A percentile compares a stretch with the other conserved stretches of the same genome.
phyloP scores from a whole-genome alignment of 1,139 yeast species.

The Diutina siamensis region DNA sequence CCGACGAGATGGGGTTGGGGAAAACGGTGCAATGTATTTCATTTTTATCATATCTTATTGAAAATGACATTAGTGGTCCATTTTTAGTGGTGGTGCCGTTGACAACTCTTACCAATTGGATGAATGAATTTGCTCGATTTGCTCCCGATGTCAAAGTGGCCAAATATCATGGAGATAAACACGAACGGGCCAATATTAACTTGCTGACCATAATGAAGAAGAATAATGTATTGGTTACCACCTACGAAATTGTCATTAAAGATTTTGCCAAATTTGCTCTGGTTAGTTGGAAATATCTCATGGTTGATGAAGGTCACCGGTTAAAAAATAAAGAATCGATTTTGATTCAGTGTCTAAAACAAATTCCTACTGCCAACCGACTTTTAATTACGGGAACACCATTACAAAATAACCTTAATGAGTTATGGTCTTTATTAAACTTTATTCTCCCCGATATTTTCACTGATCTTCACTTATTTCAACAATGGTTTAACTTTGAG shows the following conservation, averaged over 20 bases:
- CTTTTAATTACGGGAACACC: constrained; percentile 88
- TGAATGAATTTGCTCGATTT: constrained; percentile 54
- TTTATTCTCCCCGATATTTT: constrained; percentile 88
- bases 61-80: constrained; percentile 74
- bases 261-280: constrained; percentile 46
- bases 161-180: constrained; percentile 56
- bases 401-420: constrained; percentile 76
- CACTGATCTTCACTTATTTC: constrained; percentile 78
- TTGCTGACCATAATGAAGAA: constrained; percentile 16
- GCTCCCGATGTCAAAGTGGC: constrained; percentile 61
- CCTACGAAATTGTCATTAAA: constrained; percentile 69
- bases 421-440: constrained; percentile 81
- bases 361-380: constrained; percentile 54
- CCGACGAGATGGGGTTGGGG: constrained; percentile 97
- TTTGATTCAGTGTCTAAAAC: constrained; percentile 59
- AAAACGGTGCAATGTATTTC: constrained; percentile 84
- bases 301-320: constrained; percentile 95
- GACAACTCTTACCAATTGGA: constrained; percentile 82
- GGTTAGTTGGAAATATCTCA: constrained; percentile 66
- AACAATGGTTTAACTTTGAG: constrained; percentile 85
- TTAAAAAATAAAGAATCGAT: constrained; percentile 73
- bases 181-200: constrained; percentile 27
- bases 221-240: constrained; percentile 52
- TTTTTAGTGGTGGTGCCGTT: constrained; percentile 81
- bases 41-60: constrained; percentile 62